Conservation (phyloP, 1,284 basidiomycete species). For the Leccinum griseonigrum region DNA sequence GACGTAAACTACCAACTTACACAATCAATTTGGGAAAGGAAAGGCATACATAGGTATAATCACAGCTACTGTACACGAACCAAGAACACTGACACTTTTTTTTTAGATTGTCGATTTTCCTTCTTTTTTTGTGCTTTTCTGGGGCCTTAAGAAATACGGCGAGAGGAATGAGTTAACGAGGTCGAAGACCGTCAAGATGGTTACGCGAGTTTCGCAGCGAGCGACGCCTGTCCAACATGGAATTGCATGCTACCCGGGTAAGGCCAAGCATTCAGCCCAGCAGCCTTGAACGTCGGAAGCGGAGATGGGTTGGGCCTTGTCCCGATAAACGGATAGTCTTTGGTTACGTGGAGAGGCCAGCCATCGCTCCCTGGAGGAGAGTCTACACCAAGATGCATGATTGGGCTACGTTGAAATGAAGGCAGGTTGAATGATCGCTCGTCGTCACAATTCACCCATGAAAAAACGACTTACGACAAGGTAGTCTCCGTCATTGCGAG, state of each 20-base stretch:
- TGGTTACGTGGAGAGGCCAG: constrained; percentile 8
- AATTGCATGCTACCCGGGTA: constrained; percentile 2
- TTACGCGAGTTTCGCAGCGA: constrained; percentile 1
- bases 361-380: constrained; percentile 1
- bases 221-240: constrained; percentile 4
- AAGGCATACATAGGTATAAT: background rate
- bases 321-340: constrained; percentile 12
- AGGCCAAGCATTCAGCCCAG: constrained; percentile 5
- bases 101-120: background rate
- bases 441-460: background rate
- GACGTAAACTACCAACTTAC: background rate
- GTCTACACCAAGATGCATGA: background rate
- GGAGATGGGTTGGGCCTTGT: constrained; percentile 7
- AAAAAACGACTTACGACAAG: constrained; percentile 1
- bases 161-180: too few relatives aligned
- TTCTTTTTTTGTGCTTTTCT: too few relatives aligned
- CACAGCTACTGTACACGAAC: background rate
- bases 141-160: too few relatives aligned
- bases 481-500: constrained; percentile 1
- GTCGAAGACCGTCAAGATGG: too few relatives aligned
- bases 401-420: constrained; percentile 4
- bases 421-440: background rate
- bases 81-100: background rate
- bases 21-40: background rate
- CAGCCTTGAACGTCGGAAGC: constrained; percentile 8